Base-by-base conservation (phyloP, 768 basidiomycete genomes). In the Myochromella boudieri region DNA sequence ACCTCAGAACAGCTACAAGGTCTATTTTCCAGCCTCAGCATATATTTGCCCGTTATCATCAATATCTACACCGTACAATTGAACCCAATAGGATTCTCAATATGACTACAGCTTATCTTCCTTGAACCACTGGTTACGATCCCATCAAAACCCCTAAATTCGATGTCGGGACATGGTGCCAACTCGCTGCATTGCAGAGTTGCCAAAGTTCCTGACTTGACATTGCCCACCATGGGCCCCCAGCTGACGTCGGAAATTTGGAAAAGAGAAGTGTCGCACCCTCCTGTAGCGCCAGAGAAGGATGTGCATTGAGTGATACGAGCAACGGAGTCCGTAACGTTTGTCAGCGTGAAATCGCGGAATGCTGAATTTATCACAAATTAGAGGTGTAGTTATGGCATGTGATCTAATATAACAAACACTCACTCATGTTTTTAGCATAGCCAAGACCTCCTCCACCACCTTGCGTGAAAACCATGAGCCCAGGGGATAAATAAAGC, bases 391-490 rank as follows among this genome's bases (percentile, higher is more conserved):
- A 8, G 26, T 36, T n/a, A n/a, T n/a, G n/a, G n/a, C n/a, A n/a
- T n/a, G n/a, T n/a, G n/a, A n/a, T n/a, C n/a, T n/a, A n/a, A 18
- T 37, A 14, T 10, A 10, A 3, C 10, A 33, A 27, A 17, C 11
- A 42, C 59, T 5, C 41, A 59, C 57, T 57, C 28, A 65, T 54
- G 46, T 64, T 64, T 28, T 51, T 58, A 8, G 60, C 66, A 43
- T 59, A 61, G 27, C 65, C 66, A 6, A 59, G 52, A 14, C 65
- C 66, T 7, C 65, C 64, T 1, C 65, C 66, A n/a, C 65, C 64
- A 4, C 65, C 61, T 63, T n/a, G n/a, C n/a, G n/a, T n/a, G n/a
- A n/a, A n/a, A n/a, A 38, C 8, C 12, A 4, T 12, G 20, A 6
- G 18, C 22, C 8, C 4, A 24, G 37, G 6, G n/a, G n/a, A 15